phyloP scores from a whole-genome alignment of 2,329 filamentous ascomycete species.

The Phialophora chinensis region DNA sequence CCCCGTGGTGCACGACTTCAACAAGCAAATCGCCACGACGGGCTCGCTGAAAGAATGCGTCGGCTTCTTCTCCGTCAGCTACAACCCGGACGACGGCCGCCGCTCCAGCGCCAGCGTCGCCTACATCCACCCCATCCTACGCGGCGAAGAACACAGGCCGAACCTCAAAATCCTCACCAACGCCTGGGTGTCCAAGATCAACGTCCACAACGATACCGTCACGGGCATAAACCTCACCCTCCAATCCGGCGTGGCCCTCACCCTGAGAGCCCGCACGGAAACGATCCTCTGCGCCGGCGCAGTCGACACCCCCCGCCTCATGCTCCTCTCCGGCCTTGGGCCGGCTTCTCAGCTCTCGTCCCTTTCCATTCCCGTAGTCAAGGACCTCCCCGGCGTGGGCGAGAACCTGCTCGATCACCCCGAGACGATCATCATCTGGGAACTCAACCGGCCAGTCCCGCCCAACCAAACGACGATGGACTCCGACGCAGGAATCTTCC shows the following conservation, averaged over 20 bases:
- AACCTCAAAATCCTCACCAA: slow-evolving; percentile 88
- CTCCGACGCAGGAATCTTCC: slow-evolving; percentile 86
- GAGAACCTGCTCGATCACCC: slow-evolving; percentile 70
- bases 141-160: slow-evolving; percentile 78
- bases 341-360: slow-evolving; percentile 58
- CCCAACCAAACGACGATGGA: slow-evolving; percentile 87
- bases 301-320: slow-evolving; percentile 76
- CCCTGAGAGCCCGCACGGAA: slow-evolving; percentile 69
- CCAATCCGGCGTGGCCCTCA: slow-evolving; percentile 62
- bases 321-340: slow-evolving; percentile 61
- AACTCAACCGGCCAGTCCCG: slow-evolving; percentile 79
- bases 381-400: slow-evolving; percentile 66
- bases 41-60: slow-evolving; percentile 77
- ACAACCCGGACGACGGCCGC: slow-evolving; percentile 85
- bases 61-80: slow-evolving; percentile 88
- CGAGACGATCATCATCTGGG: slow-evolving; percentile 73
- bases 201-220: slow-evolving; percentile 70
- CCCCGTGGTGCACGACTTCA: slow-evolving; percentile 84
- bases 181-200: slow-evolving; percentile 83
- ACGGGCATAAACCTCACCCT: slow-evolving; percentile 75
- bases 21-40: slow-evolving; percentile 75
- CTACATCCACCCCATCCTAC: slow-evolving; percentile 89
- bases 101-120: slow-evolving; percentile 87
- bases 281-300: slow-evolving; percentile 81
- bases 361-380: slow-evolving; percentile 63